Conservation (phyloP, 306 rosid genomes). For the Rosa chinensis region DNA sequence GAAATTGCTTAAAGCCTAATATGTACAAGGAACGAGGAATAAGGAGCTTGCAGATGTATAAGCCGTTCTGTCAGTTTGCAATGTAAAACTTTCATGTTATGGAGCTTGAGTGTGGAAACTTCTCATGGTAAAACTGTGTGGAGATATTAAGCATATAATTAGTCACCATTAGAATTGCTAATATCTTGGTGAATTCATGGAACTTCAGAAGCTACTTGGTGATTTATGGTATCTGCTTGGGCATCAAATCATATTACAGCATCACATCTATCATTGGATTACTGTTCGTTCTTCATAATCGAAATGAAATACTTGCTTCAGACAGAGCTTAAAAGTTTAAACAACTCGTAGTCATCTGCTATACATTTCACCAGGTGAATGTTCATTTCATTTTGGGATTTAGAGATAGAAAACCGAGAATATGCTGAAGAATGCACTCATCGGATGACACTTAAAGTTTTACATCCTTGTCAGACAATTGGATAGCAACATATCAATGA, state of each 20-base stretch:
- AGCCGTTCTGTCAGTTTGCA: background rate
- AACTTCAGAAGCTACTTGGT: background rate
- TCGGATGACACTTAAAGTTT: background rate
- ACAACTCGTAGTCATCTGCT: background rate
- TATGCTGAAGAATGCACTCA: background rate
- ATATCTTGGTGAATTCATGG: background rate
- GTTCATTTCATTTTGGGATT: background rate
- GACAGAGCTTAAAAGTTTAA: background rate
- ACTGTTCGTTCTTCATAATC: background rate
- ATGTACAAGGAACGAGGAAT: background rate
- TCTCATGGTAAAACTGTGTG: background rate
- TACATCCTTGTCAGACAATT: conserved; percentile 2
- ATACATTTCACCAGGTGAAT: background rate
- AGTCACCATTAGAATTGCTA: too few species aligned
- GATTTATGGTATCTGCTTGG: background rate
- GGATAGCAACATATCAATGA: background rate
- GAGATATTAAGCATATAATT: background rate
- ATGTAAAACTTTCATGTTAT: background rate
- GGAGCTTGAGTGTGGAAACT: background rate
- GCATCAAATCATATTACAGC: background rate
- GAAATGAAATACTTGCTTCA: background rate
- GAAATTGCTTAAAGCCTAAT: conserved; percentile 36
- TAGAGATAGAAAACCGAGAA: background rate
- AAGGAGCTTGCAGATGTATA: background rate
- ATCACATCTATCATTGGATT: background rate